Base-by-base conservation (phyloP, 805 yeast species). In the Brettanomyces naardenensis region DNA sequence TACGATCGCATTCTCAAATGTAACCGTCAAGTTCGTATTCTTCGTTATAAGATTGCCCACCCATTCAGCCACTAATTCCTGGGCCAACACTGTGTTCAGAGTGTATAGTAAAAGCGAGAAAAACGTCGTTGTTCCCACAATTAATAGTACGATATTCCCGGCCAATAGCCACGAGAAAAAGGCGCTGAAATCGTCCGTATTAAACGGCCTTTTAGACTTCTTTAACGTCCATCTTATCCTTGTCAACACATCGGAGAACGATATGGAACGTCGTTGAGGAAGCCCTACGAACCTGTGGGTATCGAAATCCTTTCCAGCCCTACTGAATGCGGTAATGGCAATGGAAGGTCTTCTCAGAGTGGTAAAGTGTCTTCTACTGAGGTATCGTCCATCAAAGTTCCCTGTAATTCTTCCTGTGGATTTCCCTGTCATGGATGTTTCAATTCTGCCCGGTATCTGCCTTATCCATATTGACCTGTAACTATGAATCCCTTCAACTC, bases 111-210 rank as follows among this genome's bases (percentile, higher is more conserved):
- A 68, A 32, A 88, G 54, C 4, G 97, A 88, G 20, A 86, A 75
- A 55, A 90, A 90, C 2, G 97, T 87, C 2, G 99, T 92, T 9
- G 98, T 90, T 7, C 90, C 97, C 19, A 89, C 61, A 17, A 87
- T 63, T 37, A 92, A 70, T 62, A 94, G 66, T 6, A 86, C 57
- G 2, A 83, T 79, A 52, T 92, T 90, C 3, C 96, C 94, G 54
- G 92, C 80, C 35, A 92, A 72, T 21, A 92, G 64, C 96, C 97
- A 89, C 5, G 95, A 84, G 41, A 90, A 75, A 44, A 92, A 69
- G 3, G 97, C 97, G 26, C 87, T 74, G 39, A 88, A 72, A 52
- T 90, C 97, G 59, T 92, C 97, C n/a, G 84, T 75, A 54, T 82
- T 89, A 63, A 86, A 85, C 1, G 96, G 96, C 14, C 94, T 68